Conservation (phyloP, 768 basidiomycete genomes). For the Suillus tomentosus region DNA sequence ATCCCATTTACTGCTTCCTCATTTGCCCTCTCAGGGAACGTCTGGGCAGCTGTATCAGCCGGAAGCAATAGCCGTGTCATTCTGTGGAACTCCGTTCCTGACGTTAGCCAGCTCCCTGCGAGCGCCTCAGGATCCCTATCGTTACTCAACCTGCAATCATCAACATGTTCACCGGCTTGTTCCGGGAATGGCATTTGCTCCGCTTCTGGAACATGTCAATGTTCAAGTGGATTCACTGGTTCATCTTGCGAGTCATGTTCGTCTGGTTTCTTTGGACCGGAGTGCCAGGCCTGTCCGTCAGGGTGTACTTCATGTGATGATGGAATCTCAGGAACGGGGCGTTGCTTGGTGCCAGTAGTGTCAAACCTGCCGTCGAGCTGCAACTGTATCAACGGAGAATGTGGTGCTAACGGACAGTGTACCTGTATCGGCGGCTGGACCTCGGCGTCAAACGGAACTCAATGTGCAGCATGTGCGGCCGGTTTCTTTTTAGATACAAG, state of each 20-base stretch:
- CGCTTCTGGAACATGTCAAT: conserved; percentile 68
- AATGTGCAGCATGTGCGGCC: conserved; percentile 70
- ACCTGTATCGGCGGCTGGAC: conserved; percentile 79
- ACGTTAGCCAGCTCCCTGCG: conserved; percentile 66
- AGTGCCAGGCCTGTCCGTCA: conserved; percentile 68
- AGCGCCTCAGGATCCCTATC: conserved; percentile 50
- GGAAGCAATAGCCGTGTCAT: conserved; percentile 62
- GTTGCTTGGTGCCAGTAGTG: conserved; percentile 57
- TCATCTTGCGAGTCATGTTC: conserved; percentile 79
- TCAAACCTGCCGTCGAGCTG: conserved; percentile 63
- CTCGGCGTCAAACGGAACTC: conserved; percentile 67
- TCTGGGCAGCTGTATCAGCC: conserved; percentile 66
- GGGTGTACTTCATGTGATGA: conserved; percentile 76
- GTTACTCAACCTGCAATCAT: conserved; percentile 71
- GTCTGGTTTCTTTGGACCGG: conserved; percentile 72
- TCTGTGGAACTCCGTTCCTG: conserved; percentile 80
- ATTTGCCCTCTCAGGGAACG: conserved; percentile 64
- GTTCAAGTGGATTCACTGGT: conserved; percentile 75
- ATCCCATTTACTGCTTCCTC: conserved; percentile 58
- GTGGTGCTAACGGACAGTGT: conserved; percentile 68
- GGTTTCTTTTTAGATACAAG: conserved; percentile 75
- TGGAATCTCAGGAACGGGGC: conserved; percentile 76
- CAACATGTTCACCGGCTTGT: conserved; percentile 75
- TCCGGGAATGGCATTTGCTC: conserved; percentile 74
- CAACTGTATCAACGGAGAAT: conserved; percentile 82